Base-by-base conservation (phyloP, 805 yeast species). In the Candida khao-thaluensis region DNA sequence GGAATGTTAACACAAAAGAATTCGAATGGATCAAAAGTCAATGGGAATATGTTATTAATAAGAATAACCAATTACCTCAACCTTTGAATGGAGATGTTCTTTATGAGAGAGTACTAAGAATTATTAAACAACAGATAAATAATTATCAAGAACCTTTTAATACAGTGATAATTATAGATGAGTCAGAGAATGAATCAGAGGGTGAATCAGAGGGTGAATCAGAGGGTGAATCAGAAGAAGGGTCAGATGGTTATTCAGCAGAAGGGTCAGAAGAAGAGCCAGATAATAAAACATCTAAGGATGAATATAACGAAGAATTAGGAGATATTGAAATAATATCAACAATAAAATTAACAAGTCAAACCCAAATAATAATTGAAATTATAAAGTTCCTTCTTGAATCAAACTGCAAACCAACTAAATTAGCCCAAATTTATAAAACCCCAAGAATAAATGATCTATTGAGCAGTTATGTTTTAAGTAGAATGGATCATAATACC, bases 331-430 rank as follows among this genome's bases (percentile, higher is more conserved):
- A 42, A 7, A 39, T 44, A 9, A 24, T 31, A 25, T 7, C 7
- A 11, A 6, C 12, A 7, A 15, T 17, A 4, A 27, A 38, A 27
- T 17, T 53, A 9, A 40, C 54, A 3, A 50, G 52, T n/a, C 56
- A 57, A 33, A 48, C 50, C 26, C 64, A 57, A 33, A 32, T 59
- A 3, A 39, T 43, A 17, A 12, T 53, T n/a, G 61, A 53, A 33
- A 50, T 62, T 16, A 37, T 61, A 22, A 42, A 38, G 14, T 53
- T 48, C 47, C 45, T 62, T 8, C 40, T 59, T 3, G 36, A 38
- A 3, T 35, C 40, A 14, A 26, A 49, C 4, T 54, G 51, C 33
- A 24, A 29, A 11, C 39, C 44, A 2, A 44, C 56, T 31, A 51
- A 51, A 30, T 43, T 60, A 9, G 39, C 43, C 7, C 51, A 53